phyloP scores from a whole-genome alignment of 805 yeast species.

The Kurtzmaniella fragi region DNA sequence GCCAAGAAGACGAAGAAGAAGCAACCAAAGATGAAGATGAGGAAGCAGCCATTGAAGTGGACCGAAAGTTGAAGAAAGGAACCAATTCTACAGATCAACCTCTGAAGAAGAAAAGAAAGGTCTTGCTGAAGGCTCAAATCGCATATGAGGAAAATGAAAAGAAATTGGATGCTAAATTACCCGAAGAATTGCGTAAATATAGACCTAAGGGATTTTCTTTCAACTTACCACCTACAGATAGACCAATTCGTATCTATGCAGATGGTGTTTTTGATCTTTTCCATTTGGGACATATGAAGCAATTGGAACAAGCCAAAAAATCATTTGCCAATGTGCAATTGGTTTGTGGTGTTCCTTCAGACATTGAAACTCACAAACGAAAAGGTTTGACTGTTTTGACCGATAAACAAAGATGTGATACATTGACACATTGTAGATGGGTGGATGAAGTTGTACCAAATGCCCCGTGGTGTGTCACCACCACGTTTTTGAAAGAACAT shows the following conservation, averaged over 20 bases:
- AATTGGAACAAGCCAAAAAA: constrained; percentile 93
- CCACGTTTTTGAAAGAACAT: constrained; percentile 73
- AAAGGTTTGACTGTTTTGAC: constrained; percentile 91
- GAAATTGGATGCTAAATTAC: constrained; percentile 58
- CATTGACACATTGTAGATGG: constrained; percentile 93
- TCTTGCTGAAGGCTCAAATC: constrained; percentile 21
- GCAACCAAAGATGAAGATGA: background rate
- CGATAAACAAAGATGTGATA: constrained; percentile 84
- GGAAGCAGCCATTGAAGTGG: constrained; percentile 1
- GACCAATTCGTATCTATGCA: constrained; percentile 92
- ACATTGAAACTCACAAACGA: constrained; percentile 81
- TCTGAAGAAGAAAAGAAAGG: constrained; percentile 16
- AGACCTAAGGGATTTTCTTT: constrained; percentile 77
- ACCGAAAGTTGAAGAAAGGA: background rate
- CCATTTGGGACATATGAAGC: constrained; percentile 97
- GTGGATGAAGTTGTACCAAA: constrained; percentile 93
- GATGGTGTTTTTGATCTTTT: constrained; percentile 97
- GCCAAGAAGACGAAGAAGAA: constrained; percentile 12
- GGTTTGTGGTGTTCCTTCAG: constrained; percentile 90
- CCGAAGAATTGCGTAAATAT: constrained; percentile 65
- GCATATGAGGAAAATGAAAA: constrained; percentile 46
- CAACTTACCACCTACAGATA: constrained; percentile 76
- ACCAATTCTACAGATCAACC: background rate
- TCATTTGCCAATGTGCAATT: constrained; percentile 78
- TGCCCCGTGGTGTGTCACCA: constrained; percentile 94